Percentiles rank a stretch among this genome's conserved stretches.
phyloP scores from a whole-genome alignment of 352 stramenopile genomes.

The Peronosclerospora sorghi region DNA sequence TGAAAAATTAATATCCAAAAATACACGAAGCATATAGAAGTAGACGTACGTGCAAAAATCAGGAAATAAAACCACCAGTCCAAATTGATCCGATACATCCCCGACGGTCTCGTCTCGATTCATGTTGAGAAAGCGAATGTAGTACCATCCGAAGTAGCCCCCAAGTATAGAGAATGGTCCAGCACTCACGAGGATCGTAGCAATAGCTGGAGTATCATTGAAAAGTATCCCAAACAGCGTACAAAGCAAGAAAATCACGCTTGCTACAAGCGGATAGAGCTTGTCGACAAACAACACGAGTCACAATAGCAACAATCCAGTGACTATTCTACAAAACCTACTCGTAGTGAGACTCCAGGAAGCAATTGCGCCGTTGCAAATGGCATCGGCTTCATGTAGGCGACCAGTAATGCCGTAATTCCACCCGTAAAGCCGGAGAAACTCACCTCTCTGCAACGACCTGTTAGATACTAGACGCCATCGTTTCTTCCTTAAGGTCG shows the following conservation, averaged over 20 bases:
- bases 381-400: conserved; percentile 64
- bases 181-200: conserved; percentile 45
- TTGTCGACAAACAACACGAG: conserved; percentile 9
- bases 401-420: conserved; percentile 71
- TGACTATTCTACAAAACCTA: conserved; percentile 14
- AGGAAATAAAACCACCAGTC: conserved; percentile 54
- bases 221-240: conserved; percentile 34
- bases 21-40: background rate
- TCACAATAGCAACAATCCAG: background rate
- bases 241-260: conserved; percentile 36
- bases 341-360: conserved; percentile 48
- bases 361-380: conserved; percentile 42
- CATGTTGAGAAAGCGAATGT: conserved; percentile 75
- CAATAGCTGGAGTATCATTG: conserved; percentile 22
- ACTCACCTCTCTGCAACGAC: conserved; percentile 37
- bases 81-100: conserved; percentile 72
- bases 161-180: conserved; percentile 65
- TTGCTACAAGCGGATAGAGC: conserved; percentile 60
- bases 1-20: conserved; percentile 2
- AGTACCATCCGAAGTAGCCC: conserved; percentile 79
- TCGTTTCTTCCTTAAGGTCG: background rate
- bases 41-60: conserved; percentile 51
- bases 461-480: conserved; percentile 1
- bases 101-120: conserved; percentile 63
- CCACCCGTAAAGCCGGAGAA: conserved; percentile 70